phyloP scores from a whole-genome alignment of 1,284 basidiomycete genomes.

The Moesziomyces antarcticus region DNA sequence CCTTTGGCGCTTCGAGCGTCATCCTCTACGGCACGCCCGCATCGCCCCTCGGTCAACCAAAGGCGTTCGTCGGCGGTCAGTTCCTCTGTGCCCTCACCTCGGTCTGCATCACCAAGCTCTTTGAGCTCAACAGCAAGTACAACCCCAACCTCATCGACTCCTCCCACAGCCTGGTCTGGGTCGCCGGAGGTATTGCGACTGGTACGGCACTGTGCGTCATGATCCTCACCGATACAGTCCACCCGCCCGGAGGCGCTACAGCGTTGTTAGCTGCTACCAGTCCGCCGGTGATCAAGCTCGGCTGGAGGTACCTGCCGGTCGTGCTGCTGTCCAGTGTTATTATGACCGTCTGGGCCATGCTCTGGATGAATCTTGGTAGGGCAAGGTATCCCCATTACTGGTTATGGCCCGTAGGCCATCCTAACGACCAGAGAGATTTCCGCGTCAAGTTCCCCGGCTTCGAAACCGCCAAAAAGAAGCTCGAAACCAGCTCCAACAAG shows the following conservation, averaged over 20 bases:
- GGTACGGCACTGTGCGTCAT: slow-evolving; percentile 45
- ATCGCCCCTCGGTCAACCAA: slow-evolving; percentile 48
- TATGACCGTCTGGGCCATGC: slow-evolving; percentile 48
- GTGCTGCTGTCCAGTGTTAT: slow-evolving; percentile 42
- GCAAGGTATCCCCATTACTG: slow-evolving; percentile 34
- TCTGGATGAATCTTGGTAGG: slow-evolving; percentile 53
- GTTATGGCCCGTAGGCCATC: slow-evolving; percentile 28
- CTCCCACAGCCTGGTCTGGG: slow-evolving; percentile 45
- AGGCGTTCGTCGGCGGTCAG: slow-evolving; percentile 46
- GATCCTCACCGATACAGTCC: slow-evolving; percentile 50
- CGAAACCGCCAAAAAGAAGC: not conserved
- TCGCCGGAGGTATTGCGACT: slow-evolving; percentile 42
- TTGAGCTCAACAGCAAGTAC: slow-evolving; percentile 43
- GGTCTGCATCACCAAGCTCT: slow-evolving; percentile 53
- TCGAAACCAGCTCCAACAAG: slow-evolving; percentile 1
- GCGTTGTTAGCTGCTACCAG: slow-evolving; percentile 45
- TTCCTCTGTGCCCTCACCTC: slow-evolving; percentile 43
- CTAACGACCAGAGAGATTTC: slow-evolving; percentile 21
- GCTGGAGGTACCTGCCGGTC: slow-evolving; percentile 49
- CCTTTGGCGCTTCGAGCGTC: slow-evolving; percentile 53
- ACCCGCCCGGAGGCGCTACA: slow-evolving; percentile 52
- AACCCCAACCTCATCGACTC: slow-evolving; percentile 41
- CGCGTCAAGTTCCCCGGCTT: slow-evolving; percentile 26
- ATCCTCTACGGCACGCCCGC: slow-evolving; percentile 53
- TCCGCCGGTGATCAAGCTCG: slow-evolving; percentile 36